Conservation (phyloP, 352 stramenopile species). For the Phytopythium boreale region DNA sequence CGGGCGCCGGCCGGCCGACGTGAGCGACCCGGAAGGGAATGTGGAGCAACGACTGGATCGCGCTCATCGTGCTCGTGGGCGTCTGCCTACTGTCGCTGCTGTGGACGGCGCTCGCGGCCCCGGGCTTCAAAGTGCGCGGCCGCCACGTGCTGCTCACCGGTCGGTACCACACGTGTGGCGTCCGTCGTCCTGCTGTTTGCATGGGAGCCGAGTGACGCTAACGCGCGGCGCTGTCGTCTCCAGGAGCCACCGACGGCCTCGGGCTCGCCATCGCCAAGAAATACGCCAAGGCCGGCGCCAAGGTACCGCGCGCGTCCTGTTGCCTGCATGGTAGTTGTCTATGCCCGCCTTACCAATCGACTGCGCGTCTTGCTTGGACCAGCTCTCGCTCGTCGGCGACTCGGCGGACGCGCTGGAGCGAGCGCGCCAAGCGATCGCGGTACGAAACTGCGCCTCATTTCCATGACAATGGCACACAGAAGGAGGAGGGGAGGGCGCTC, state of each 20-base stretch:
- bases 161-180: conserved; percentile 6
- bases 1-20: neutral
- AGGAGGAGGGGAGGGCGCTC: neutral
- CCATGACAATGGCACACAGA: too few species aligned
- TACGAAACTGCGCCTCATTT: neutral
- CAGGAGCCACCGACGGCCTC: conserved; percentile 36
- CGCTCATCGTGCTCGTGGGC: conserved; percentile 31
- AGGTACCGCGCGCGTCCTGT: conserved; percentile 11
- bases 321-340: neutral
- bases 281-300: conserved; percentile 45
- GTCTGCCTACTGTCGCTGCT: conserved; percentile 39
- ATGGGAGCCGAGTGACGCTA: too few species aligned
- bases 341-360: too few species aligned
- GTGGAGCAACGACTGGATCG: conserved; percentile 28
- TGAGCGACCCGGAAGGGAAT: neutral
- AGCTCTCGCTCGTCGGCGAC: conserved; percentile 45
- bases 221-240: neutral
- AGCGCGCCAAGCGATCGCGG: conserved; percentile 33
- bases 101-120: conserved; percentile 42
- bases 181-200: neutral
- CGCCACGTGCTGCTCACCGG: conserved; percentile 65
- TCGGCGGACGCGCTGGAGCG: conserved; percentile 30
- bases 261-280: conserved; percentile 64
- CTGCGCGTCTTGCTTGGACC: neutral
- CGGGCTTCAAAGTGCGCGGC: conserved; percentile 40